phyloP scores from a whole-genome alignment of 2,329 filamentous ascomycete genomes.

The Aspergillus melleus region DNA sequence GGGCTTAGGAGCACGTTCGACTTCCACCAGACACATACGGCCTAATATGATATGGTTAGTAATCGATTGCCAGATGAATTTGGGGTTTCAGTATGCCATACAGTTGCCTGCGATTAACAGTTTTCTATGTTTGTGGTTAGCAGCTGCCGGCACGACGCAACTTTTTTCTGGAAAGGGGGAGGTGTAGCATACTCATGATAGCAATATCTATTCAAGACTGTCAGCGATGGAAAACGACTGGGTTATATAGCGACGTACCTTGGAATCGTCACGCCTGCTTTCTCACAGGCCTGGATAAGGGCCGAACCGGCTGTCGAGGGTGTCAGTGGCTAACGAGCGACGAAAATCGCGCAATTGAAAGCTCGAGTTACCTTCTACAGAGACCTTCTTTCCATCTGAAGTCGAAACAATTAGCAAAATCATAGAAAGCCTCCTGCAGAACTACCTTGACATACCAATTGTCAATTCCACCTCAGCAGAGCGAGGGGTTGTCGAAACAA shows the following conservation, averaged over 20 bases:
- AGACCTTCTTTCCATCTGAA: slow-evolving; percentile 94
- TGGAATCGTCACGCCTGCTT: slow-evolving; percentile 86
- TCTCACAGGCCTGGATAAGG: slow-evolving; percentile 98
- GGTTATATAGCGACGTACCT: slow-evolving; percentile 56
- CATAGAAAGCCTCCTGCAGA: slow-evolving; percentile 53
- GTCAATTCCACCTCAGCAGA: slow-evolving; percentile 95
- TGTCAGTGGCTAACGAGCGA: slow-evolving; percentile 24
- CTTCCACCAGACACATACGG: slow-evolving; percentile 99
- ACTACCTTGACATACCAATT: slow-evolving; percentile 63
- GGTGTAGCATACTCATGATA: slow-evolving; percentile 80
- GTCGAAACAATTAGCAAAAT: slow-evolving; percentile 39
- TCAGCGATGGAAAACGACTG: slow-evolving; percentile 17
- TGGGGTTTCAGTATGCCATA: slow-evolving; percentile 24
- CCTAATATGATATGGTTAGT: slow-evolving; percentile 28
- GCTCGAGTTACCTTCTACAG: slow-evolving; percentile 76
- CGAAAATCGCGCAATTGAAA: neutral
- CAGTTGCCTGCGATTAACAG: slow-evolving; percentile 99
- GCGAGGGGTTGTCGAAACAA: slow-evolving; percentile 76
- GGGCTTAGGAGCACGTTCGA: slow-evolving; percentile 93
- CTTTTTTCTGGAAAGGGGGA: slow-evolving; percentile 18
- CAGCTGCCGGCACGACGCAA: slow-evolving; percentile 11
- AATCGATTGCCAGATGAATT: neutral
- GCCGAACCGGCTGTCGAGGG: slow-evolving; percentile 76
- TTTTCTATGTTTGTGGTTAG: slow-evolving; percentile 62
- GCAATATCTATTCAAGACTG: slow-evolving; percentile 71